Base-by-base conservation (phyloP, 768 basidiomycete genomes). In the Xerocomus potaroensis region DNA sequence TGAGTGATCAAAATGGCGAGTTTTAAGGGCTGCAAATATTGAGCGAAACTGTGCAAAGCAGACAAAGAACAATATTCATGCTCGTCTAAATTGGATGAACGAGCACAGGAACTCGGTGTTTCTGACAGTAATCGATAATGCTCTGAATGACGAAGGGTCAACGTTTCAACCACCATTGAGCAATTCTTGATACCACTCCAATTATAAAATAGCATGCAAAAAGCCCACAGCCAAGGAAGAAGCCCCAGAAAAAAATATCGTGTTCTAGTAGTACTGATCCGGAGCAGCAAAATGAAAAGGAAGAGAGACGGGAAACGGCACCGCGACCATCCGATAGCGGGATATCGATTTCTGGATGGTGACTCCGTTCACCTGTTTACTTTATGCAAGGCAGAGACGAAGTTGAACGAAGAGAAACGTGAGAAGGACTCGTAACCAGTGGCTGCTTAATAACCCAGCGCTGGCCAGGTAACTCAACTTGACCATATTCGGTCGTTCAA, bases 321-420 rank as follows among this genome's bases (percentile, higher is more conserved):
- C 58, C 58, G 56, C 49, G 21, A n/a, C n/a, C n/a, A n/a, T n/a
- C n/a, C n/a, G 21, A 18, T 24, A 21, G 21, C 47, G 38, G 24
- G 43, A 36, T 24, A 45, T 48, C 18, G 23, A 15, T 35, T 43
- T 41, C 40, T n/a, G n/a, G n/a, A n/a, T n/a, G n/a, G n/a, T n/a
- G n/a, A n/a, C n/a, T n/a, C n/a, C n/a, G n/a, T n/a, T n/a, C n/a
- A n/a, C n/a, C n/a, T n/a, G n/a, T n/a, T n/a, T n/a, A n/a, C n/a
- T n/a, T n/a, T n/a, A n/a, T n/a, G n/a, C n/a, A n/a, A n/a, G n/a
- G n/a, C 48, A n/a, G 40, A 9, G 52, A 48, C 39, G 54, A 36
- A 50, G 45, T 22, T 45, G 50, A 36, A 55, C 34, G 32, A 27
- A 47, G 23, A 34, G 47, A 16, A 45, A 48, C 53, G 59, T 60